Evolutionary conservation across 1,284 basidiomycete species (phyloP).

Genomic region (Cutaneotrichosporon dermatis): DNA sequence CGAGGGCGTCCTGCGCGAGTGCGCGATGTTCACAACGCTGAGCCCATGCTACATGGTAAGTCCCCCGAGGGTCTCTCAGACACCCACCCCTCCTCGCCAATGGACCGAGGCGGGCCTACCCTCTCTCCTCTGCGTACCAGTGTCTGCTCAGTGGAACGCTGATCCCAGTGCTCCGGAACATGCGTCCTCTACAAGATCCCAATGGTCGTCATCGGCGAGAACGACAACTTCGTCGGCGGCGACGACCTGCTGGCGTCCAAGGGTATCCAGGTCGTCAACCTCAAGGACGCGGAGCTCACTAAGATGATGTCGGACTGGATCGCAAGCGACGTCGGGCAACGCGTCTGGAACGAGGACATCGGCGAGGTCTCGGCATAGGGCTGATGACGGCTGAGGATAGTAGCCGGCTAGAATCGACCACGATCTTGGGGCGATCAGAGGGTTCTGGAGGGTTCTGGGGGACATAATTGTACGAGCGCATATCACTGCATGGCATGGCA

Average conservation of each 20-base stretch:
- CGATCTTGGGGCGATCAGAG: no score
- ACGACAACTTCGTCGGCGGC: constrained; percentile 33
- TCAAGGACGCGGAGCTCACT: constrained; percentile 23
- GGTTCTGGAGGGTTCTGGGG: no score
- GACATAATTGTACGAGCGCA: no score
- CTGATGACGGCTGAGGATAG: neutral
- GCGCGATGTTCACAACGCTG: constrained; percentile 34
- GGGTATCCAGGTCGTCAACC: constrained; percentile 31
- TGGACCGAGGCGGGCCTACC: neutral
- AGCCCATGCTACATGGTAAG: constrained; percentile 26
- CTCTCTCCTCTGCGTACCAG: neutral
- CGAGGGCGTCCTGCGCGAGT: constrained; percentile 28
- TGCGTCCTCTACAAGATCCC: constrained; percentile 32
- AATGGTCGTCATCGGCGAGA: constrained; percentile 33
- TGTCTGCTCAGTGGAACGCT: neutral
- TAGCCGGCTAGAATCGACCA: no score
- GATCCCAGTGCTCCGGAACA: constrained; percentile 25
- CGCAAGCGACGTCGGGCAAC: constrained; percentile 18
- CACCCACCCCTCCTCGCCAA: no score
- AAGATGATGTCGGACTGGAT: constrained; percentile 38
- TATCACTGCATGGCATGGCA: no score
- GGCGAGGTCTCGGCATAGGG: constrained; percentile 21
- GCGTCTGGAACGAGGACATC: constrained; percentile 40
- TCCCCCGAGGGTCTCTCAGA: neutral
- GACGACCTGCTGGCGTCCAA: constrained; percentile 20